Evolutionary conservation across 306 rosid genomes (phyloP), one percentile per base, ranked within the genome.

Genomic region (Gynostemma pentaphyllum): DNA sequence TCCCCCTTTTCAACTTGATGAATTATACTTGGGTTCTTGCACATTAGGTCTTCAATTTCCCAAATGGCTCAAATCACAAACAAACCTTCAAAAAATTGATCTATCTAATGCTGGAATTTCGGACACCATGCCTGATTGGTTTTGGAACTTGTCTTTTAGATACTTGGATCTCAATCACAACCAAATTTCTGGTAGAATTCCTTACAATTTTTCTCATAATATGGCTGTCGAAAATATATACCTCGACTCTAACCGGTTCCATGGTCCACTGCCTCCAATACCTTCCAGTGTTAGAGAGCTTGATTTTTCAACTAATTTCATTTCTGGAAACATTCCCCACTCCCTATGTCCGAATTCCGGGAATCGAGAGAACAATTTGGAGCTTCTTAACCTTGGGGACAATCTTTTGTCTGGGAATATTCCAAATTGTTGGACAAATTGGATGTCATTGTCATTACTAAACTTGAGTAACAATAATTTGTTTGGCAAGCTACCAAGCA

Each of bases 401-500:
- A 71, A 63, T 52, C 55, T 37, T 21, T 44, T 71, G 34, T 53
- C 57, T 2, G 56, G 70, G 15, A 10, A 71, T 0, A 54, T 71
- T 11, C 70, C 66, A 2, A 3, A 64, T 29, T 64, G 76, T 64
- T 71, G 65, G 66, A 45, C 11, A 14, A 15, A 54, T 13, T 64
- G 55, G 70, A 10, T 28, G n/a, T 50, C 27, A 0, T 48, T 54
- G 10, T 12, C 15, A n/a, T 2, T 1, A 30, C 5, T 15, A 37
- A 46, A 70, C 2, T 62, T 76, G 59, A 73, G 45, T 4, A 60
- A 59, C 28, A 76, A 71, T 21, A 36, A 71, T 10, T 3, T 76
- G 5, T 49, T 49, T 44, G 69, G 77, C 18, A 16, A 56, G 22
- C 53, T 75, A 45, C 74, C 79, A 18, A n/a, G 16, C 51, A 63